phyloP scores from a whole-genome alignment of 257 asterid genomes.

The Verbascum thapsus region DNA sequence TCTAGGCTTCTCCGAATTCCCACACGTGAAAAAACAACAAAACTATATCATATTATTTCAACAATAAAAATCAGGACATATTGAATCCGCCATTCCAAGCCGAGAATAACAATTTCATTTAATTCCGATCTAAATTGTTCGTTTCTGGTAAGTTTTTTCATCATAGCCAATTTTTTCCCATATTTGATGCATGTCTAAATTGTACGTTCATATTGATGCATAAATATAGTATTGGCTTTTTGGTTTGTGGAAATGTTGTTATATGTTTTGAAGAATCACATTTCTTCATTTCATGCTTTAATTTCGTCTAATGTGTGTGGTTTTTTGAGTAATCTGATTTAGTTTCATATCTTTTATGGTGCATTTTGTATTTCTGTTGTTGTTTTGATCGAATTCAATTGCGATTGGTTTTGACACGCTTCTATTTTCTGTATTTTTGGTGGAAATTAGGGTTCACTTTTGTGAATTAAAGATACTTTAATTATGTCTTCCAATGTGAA shows the following conservation, averaged over 20 bases:
- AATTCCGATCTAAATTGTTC: constrained; percentile 20
- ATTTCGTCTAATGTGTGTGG: constrained; percentile 1
- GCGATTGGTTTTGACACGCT: constrained; percentile 9
- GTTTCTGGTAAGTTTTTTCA: constrained; percentile 29
- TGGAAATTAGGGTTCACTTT: constrained; percentile 24
- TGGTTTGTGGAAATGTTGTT: too few species aligned
- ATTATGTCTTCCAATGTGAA: constrained; percentile 32
- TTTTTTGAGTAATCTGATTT: too few species aligned
- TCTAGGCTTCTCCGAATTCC: constrained; percentile 22
- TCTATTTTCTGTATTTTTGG: neutral
- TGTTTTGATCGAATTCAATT: neutral
- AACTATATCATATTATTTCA: constrained; percentile 2
- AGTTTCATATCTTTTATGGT: neutral
- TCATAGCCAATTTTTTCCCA: neutral
- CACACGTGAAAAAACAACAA: constrained; percentile 25
- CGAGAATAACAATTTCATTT: too few species aligned
- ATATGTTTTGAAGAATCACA: too few species aligned
- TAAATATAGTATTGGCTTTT: constrained; percentile 2
- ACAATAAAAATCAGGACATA: too few species aligned
- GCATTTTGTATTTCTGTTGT: neutral
- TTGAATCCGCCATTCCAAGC: too few species aligned
- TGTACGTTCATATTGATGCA: neutral
- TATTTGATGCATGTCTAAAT: constrained; percentile 35
- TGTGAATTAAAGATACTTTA: constrained; percentile 17
- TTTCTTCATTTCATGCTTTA: neutral